A percentile compares a stretch with the other conserved stretches of the same genome.
These are phyloP conservation scores for Phytophthora citricola DNA, from an alignment of 352 stramenopile species.

Conservation along the genomic window DNA sequence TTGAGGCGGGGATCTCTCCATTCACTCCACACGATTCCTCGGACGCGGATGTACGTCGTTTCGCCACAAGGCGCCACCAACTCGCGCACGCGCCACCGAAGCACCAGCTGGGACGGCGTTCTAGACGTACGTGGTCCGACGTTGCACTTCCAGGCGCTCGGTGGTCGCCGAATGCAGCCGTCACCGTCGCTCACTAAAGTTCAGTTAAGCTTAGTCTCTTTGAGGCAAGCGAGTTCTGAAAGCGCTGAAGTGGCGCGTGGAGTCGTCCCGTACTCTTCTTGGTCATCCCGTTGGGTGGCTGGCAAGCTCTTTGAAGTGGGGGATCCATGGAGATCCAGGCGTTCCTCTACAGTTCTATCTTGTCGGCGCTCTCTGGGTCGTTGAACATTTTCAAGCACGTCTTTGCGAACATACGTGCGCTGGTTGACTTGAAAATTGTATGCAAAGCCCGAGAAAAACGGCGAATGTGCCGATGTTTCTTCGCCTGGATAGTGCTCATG, in stretches of 20 bases:
- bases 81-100: slow-evolving; percentile 5
- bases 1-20: slow-evolving; percentile 33
- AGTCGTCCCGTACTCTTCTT: slow-evolving; percentile 30
- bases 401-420: slow-evolving; percentile 6
- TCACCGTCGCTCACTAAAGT: background rate
- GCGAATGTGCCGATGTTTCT: slow-evolving; percentile 3
- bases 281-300: slow-evolving; percentile 24
- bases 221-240: background rate
- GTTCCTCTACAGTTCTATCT: slow-evolving; percentile 30
- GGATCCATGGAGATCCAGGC: slow-evolving; percentile 12
- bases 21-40: slow-evolving; percentile 21
- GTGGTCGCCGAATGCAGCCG: background rate
- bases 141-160: slow-evolving; percentile 10
- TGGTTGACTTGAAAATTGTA: slow-evolving; percentile 12
- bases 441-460: slow-evolving; percentile 8
- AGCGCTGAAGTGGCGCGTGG: slow-evolving; percentile 7
- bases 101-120: slow-evolving; percentile 20
- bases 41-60: slow-evolving; percentile 23
- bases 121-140: slow-evolving; percentile 14
- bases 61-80: slow-evolving; percentile 4
- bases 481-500: slow-evolving; percentile 13
- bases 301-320: slow-evolving; percentile 5
- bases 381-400: slow-evolving; percentile 4
- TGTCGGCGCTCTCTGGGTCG: slow-evolving; percentile 12
- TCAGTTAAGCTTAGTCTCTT: background rate